Evolutionary conservation across 2,329 filamentous ascomycete species (phyloP), one percentile per base, ranked within the genome.

Genomic region (Colletotrichum sp.): DNA sequence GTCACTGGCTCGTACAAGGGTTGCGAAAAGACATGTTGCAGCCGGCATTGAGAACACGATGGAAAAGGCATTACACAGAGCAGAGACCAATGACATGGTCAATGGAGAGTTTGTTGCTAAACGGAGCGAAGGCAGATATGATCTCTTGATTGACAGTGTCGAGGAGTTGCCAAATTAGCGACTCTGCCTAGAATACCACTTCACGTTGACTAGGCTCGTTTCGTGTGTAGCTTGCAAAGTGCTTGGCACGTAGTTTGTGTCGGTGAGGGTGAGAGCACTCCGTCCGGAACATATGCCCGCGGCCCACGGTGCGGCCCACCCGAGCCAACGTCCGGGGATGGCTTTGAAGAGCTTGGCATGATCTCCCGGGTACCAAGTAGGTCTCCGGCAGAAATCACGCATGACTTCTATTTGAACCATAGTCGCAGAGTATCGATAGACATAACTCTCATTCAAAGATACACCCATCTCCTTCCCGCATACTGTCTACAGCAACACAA

Each of bases 21-120:
- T 84, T 9, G 79, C 79, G 1, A 72, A 63, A 7, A 71, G 82
- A 18, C 82, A 84, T 44, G n/a, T 84, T 5, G 32, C 75, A 21
- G 79, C 81, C 10, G 82, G 82, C 2, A 82, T 83, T 24, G 81
- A 83, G 69, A 75, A 77, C 9, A 79, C 76, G 1, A 65, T 74
- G 26, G 79, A 82, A 28, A 80, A 78, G 8, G 80, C 82, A 12
- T 7, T 78, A 2, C 36, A 60, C 5, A 78, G 82, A 8, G 79
- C 80, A 2, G 78, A 82, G 34, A 80, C 80, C 0, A 83, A 83
- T 49, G 82, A 83, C 68, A 77, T 83, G 30, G 78, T 80, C 13
- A 83, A 83, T 24, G 81, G 81, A 16, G 78, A 80, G 7, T 67
- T 67, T 24, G 52, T 75, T 26, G 62, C 15, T 15, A 69, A 70